phyloP scores from a whole-genome alignment of 106 monocot genomes.

The Allium sativum region DNA sequence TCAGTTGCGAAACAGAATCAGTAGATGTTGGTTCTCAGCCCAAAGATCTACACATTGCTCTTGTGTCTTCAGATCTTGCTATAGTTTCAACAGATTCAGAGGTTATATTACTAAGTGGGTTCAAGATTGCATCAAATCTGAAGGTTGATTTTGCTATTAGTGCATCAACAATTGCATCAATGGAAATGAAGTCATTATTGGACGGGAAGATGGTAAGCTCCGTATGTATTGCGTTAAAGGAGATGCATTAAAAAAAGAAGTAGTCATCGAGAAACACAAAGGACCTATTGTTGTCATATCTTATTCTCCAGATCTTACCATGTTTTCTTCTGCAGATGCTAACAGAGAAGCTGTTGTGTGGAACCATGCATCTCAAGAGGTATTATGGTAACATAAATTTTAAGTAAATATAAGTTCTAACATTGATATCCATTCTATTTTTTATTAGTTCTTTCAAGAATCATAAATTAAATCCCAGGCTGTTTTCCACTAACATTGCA shows the following conservation, averaged over 20 bases:
- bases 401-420: too few species aligned
- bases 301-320: conserved; percentile 78
- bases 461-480: too few species aligned
- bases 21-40: conserved; percentile 88
- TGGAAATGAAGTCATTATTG: conserved; percentile 70
- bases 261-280: conserved; percentile 84
- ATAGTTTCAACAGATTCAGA: conserved; percentile 71
- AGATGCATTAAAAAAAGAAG: conserved; percentile 46
- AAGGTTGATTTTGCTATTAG: conserved; percentile 61
- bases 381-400: conserved; percentile 2
- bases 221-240: conserved; percentile 56
- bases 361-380: conserved; percentile 71
- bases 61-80: conserved; percentile 46
- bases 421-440: too few species aligned
- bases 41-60: conserved; percentile 56
- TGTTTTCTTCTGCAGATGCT: conserved; percentile 81
- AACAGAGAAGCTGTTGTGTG: conserved; percentile 98
- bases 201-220: conserved; percentile 93
- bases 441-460: too few species aligned
- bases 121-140: conserved; percentile 36
- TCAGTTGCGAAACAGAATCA: conserved; percentile 48
- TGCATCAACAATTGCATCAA: conserved; percentile 72
- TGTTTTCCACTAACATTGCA: too few species aligned
- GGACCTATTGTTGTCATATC: conserved; percentile 73
- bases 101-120: conserved; percentile 43